phyloP scores from a whole-genome alignment of 2,329 filamentous ascomycete genomes.

The Apiospora saccharicola region DNA sequence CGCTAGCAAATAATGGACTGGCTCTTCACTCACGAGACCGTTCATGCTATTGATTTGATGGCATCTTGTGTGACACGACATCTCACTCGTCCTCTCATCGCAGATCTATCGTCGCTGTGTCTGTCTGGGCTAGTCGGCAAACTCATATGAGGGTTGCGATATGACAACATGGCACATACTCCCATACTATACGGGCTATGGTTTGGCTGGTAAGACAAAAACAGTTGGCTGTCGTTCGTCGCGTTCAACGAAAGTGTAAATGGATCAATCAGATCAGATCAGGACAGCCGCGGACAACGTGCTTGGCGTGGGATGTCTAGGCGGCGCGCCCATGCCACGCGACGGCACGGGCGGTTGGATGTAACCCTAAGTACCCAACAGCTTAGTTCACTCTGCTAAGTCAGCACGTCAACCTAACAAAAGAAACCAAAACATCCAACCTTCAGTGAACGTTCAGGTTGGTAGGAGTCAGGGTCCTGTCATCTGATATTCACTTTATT shows the following conservation, averaged over 20 bases:
- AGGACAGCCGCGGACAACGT: background rate
- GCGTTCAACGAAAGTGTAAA: background rate
- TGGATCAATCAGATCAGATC: background rate
- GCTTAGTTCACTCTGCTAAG: background rate
- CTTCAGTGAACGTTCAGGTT: background rate
- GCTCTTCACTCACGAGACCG: background rate
- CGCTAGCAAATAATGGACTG: background rate
- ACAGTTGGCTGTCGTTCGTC: background rate
- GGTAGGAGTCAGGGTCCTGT: constrained; percentile 6
- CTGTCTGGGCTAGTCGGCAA: background rate
- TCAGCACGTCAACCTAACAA: background rate
- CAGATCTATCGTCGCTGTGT: background rate
- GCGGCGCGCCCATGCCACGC: constrained; percentile 7
- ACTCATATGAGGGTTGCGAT: background rate
- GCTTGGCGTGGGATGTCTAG: background rate
- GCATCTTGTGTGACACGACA: background rate
- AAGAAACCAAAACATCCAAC: background rate
- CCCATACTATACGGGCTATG: background rate
- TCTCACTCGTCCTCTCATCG: background rate
- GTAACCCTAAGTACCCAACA: constrained; percentile 6
- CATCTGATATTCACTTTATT: background rate
- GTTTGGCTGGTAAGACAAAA: background rate
- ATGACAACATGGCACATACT: background rate
- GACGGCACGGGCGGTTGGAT: constrained; percentile 8
- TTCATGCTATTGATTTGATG: background rate